Base-by-base conservation (phyloP, 768 basidiomycete species). In the Bullera alba region DNA sequence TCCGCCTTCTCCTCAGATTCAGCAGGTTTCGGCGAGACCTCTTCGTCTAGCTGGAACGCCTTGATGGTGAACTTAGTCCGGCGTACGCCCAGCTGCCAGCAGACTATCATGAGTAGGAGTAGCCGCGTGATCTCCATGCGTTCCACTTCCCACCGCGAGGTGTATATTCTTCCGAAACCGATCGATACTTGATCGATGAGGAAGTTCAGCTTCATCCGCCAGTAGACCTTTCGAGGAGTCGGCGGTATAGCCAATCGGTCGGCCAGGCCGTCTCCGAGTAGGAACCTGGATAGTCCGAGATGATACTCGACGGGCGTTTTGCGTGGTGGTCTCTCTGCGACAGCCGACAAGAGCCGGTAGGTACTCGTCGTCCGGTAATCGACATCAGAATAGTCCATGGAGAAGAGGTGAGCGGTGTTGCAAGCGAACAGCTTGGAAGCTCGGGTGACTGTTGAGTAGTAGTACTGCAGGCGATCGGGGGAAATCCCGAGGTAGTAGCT, bases 401-500 rank as follows among this genome's bases (percentile, higher is more conserved):
- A 42, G 52, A 70, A 70, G 44, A 70, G 59, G 32, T 62, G 54
- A 50, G 61, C 65, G 1, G 67, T 63, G 30, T 56, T 57, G 28
- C 63, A 63, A 10, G 70, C 64, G 54, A 73, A 73, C 2, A 60
- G 42, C 46, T 61, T 61, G 15, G 53, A 50, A n/a, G 60, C 46
- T 2, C 48, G 48, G 15, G 56, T 54, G 21, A 63, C 57, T 3
- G 52, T 51, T 42, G 45, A 46, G 50, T 68, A 73, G 46, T 59
- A 56, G 0, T 35, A 28, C 4, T 21, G 3, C 3, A 73, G 55
- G 14, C 62, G 55, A 7, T 42, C 15, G 17, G 66, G 57, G 10
- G 47, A 34, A 44, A 73, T 65, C 17, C 71, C 71, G 46, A 73
- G 62, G 56, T 70, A 71, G 56, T 58, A 72, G 8, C 65, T 67